Base-by-base conservation (phyloP, 345 rosid species). In the Acer yangbiense region DNA sequence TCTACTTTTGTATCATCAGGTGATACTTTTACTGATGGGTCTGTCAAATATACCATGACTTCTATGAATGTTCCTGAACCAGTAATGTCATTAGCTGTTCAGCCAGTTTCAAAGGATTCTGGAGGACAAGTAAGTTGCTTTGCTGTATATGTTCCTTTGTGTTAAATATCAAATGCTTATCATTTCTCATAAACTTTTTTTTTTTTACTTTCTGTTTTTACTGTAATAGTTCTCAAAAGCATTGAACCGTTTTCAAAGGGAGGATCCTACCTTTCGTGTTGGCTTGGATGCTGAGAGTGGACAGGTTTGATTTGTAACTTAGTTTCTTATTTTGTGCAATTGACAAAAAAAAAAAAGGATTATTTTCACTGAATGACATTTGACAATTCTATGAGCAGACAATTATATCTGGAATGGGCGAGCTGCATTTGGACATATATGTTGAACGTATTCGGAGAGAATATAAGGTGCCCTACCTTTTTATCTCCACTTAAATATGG, bases 51-150 rank as follows among this genome's bases (percentile, higher is more conserved):
- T 82, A 97, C 99, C 73, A 97, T 97, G 99, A 97, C 99, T 44
- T 97, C 99, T 32, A 97, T 97, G 99, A 93, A 87, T 86, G 98
- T 97, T 50, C 99, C 99, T 71, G 98, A 97, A 86, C 99, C 97
- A 29, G 99, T 97, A 27, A 94, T 97, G 98, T 94, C 99, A 16
- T 85, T 97, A 73, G 99, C 99, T 81, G 90, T 97, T 85, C 95
- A 92, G 58, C 99, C 99, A 4, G 94, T 94, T 85, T 91, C 98
- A 63, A 97, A 97, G 82, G 99, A 94, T 81, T 82, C 98, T 10
- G 96, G 98, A 52, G 98, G 99, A 79, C 99, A 97, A 86, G 99
- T 97, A 79, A 84, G 93, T 78, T 41, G 58, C 75, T 69, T 85
- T 17, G 17, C 55, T 9, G 9, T 35, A 7, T 76, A 67, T 62